Evolutionary conservation across 371 early-diverging fungal genomes (phyloP).

Genomic region (Dipsacomyces acuminosporus): DNA sequence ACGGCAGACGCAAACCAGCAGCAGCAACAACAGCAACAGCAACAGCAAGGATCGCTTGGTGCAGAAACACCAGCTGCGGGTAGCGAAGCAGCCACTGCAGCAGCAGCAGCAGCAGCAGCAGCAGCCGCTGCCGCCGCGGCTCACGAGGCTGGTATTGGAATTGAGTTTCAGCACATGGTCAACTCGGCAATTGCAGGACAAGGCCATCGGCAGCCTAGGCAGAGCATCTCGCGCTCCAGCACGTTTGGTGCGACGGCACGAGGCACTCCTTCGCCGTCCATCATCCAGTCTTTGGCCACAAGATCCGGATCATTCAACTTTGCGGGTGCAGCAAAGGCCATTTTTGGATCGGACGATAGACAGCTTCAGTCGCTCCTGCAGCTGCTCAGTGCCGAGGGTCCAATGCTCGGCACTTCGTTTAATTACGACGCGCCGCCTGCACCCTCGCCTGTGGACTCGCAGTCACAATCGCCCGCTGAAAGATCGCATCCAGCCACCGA

Average conservation of each 20-base stretch:
- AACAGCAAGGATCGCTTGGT: not conserved
- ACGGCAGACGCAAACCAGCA: not conserved
- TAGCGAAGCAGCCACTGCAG: not conserved
- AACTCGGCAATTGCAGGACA: conserved; percentile 12
- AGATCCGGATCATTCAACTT: conserved; percentile 12
- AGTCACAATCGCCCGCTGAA: not conserved
- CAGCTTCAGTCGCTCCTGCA: conserved; percentile 38
- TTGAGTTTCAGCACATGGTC: conserved; percentile 37
- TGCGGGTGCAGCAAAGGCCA: conserved; percentile 27
- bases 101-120: not conserved
- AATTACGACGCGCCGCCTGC: too few relatives aligned
- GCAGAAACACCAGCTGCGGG: not conserved
- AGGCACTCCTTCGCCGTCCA: conserved; percentile 37
- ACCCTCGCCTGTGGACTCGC: too few relatives aligned
- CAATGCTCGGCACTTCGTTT: conserved; percentile 30
- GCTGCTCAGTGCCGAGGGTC: conserved; percentile 40
- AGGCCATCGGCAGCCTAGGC: conserved; percentile 10
- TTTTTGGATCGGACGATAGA: conserved; percentile 29
- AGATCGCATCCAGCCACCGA: not conserved
- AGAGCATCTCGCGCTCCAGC: conserved; percentile 39
- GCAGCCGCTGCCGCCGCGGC: conserved; percentile 1
- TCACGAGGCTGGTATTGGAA: conserved; percentile 19
- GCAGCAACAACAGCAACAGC: not conserved
- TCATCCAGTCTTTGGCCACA: conserved; percentile 31
- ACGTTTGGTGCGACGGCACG: conserved; percentile 43